Conservation (phyloP, 2,329 filamentous ascomycete genomes). For the Neonectria sp. region DNA sequence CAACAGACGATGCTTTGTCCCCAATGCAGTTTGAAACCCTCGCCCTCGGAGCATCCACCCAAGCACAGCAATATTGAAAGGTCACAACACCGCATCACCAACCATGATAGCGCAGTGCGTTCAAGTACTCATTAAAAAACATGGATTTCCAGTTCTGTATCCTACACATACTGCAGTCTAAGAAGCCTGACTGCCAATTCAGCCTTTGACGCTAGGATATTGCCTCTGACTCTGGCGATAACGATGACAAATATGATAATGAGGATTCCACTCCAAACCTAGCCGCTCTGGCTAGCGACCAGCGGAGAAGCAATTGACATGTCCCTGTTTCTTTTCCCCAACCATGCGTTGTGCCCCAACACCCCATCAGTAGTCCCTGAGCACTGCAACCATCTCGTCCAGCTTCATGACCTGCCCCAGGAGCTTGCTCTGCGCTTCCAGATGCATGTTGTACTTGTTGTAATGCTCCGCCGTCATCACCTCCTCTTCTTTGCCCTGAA, state of each 20-base stretch:
- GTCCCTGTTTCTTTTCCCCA: background rate
- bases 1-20: background rate
- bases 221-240: too few relatives aligned
- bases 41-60: too few relatives aligned
- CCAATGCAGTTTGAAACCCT: background rate
- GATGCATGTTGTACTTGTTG: slow-evolving; percentile 70
- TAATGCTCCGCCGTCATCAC: slow-evolving; percentile 83
- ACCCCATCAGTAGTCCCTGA: slow-evolving; percentile 79
- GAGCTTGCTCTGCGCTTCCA: slow-evolving; percentile 80
- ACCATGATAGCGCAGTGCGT: background rate
- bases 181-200: background rate
- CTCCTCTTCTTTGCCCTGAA: slow-evolving; percentile 86
- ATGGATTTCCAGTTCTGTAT: slow-evolving; percentile 9
- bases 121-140: background rate
- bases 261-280: background rate
- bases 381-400: slow-evolving; percentile 86
- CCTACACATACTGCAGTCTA: slow-evolving; percentile 25
- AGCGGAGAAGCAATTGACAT: slow-evolving; percentile 1
- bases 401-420: slow-evolving; percentile 84
- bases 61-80: background rate
- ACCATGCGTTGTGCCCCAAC: background rate
- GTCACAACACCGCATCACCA: background rate
- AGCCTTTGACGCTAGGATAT: background rate
- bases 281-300: background rate
- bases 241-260: background rate